Base-by-base conservation (phyloP, 2,329 filamentous ascomycete species). In the Escovopsis sp. region DNA sequence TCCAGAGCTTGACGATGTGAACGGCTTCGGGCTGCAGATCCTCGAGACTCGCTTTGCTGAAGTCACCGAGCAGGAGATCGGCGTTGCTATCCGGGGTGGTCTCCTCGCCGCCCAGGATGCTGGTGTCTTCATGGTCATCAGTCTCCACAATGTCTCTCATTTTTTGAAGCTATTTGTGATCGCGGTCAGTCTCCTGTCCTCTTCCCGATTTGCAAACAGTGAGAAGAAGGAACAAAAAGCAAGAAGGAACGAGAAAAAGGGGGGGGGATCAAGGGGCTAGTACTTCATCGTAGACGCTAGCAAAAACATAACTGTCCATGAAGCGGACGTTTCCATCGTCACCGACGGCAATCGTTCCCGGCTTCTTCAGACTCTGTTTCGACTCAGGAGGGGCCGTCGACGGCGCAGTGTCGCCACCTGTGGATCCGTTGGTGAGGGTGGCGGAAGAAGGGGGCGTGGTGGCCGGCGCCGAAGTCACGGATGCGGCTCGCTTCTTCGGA, bases 1-100 rank as follows among this genome's bases (percentile, higher is more conserved):
- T 80, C 84, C 84, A 89, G 5, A 89, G 67, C 40, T 71, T 70
- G 52, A 84, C 78, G 26, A 83, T 73, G 32, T 84, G 75, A 11
- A 75, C 69, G 0, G 77, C 72, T 4, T 75, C 65, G 0, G 84
- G 83, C 50, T 82, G 78, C 54, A 82, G 61, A 12, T 70, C 66
- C 41, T 70, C 65, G 12, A 64, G 51, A 37, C 58, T 65, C 23
- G 58, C 53, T 6, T 59, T 55, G 1, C 61, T 58, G 28, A 63
- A 54, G 41, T 67, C 65, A 30, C 63, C 61, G 40, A 76, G 59
- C 10, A 78, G 47, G 6, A 77, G 54, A 33, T 71, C 70, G 18
- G 67, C 62, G 39, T 73, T 68, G 43, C 69, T 67, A 45, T 76
- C 72, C 1, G 72, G 72, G 1, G 66, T 69, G 26, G 63, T 50